phyloP scores from a whole-genome alignment of 1,284 basidiomycete species.

The Afroboletus lepidellus region DNA sequence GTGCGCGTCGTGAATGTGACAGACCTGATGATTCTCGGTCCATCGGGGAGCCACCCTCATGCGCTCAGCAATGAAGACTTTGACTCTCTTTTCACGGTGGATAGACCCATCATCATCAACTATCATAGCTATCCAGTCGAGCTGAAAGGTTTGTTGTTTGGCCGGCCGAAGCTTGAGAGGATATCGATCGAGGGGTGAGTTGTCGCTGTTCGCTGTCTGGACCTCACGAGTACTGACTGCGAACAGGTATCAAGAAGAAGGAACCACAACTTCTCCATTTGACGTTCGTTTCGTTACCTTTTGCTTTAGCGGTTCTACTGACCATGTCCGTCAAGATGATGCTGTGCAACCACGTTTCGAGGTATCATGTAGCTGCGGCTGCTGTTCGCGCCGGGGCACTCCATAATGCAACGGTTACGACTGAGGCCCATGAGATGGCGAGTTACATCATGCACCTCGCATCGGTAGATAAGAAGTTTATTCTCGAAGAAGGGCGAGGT shows the following conservation, averaged over 20 bases:
- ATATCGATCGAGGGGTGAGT: constrained; percentile 52
- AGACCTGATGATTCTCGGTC: constrained; percentile 77
- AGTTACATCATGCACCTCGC: constrained; percentile 54
- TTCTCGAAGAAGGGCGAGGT: constrained; percentile 57
- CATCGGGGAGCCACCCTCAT: constrained; percentile 72
- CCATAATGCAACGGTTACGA: constrained; percentile 51
- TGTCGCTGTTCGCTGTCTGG: constrained; percentile 29
- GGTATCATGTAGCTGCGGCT: constrained; percentile 59
- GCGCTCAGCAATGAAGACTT: constrained; percentile 66
- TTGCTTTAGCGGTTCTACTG: not conserved
- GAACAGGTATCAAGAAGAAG: constrained; percentile 65
- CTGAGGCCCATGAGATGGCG: constrained; percentile 51
- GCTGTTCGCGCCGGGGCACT: constrained; percentile 55
- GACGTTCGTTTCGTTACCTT: constrained; percentile 41
- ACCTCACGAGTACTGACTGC: constrained; percentile 45
- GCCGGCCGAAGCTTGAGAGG: constrained; percentile 48
- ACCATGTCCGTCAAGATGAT: constrained; percentile 51
- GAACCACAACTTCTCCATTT: constrained; percentile 67
- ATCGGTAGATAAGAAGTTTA: constrained; percentile 55
- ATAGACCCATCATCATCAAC: constrained; percentile 75
- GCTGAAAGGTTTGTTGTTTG: constrained; percentile 61
- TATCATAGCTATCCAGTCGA: constrained; percentile 83
- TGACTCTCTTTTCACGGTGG: constrained; percentile 66
- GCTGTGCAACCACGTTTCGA: constrained; percentile 62
- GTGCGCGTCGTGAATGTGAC: constrained; percentile 82